Evolutionary conservation across 768 basidiomycete species (phyloP).

Genomic region (Saitozyma podzolica): DNA sequence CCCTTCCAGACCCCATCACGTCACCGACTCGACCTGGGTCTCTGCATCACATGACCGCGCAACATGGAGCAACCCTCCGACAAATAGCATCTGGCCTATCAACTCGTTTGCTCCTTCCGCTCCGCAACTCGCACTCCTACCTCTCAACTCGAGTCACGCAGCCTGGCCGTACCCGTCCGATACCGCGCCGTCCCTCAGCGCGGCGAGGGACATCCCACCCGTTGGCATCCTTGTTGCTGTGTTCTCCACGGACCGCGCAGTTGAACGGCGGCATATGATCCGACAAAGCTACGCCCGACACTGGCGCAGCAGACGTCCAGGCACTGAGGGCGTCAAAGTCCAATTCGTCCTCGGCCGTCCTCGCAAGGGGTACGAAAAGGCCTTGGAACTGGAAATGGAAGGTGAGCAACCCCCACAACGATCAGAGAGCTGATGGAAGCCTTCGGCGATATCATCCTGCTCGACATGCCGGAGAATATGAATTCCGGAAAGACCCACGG

Average conservation of each 20-base stretch:
- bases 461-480: slow-evolving; percentile 91
- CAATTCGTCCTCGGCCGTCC: slow-evolving; percentile 88
- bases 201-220: slow-evolving; percentile 60
- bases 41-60: no score
- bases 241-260: slow-evolving; percentile 80
- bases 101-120: no score
- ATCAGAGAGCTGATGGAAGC: slow-evolving; percentile 29
- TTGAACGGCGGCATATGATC: slow-evolving; percentile 82
- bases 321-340: slow-evolving; percentile 80
- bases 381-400: slow-evolving; percentile 84
- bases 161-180: slow-evolving; percentile 3
- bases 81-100: no score
- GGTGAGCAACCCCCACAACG: slow-evolving; percentile 58
- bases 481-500: slow-evolving; percentile 88
- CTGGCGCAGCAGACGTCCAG: slow-evolving; percentile 65
- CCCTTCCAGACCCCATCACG: no score
- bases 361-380: slow-evolving; percentile 71
- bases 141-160: slow-evolving; percentile 3
- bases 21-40: no score
- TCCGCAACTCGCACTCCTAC: background rate
- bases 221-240: slow-evolving; percentile 86
- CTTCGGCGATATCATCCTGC: slow-evolving; percentile 56
- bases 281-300: slow-evolving; percentile 88
- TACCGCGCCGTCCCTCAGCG: background rate
- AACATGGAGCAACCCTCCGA: no score